These are phyloP conservation scores for Rhodomyrtus tomentosa DNA, from an alignment of 345 rosid genomes.

Conservation along the genomic window DNA sequence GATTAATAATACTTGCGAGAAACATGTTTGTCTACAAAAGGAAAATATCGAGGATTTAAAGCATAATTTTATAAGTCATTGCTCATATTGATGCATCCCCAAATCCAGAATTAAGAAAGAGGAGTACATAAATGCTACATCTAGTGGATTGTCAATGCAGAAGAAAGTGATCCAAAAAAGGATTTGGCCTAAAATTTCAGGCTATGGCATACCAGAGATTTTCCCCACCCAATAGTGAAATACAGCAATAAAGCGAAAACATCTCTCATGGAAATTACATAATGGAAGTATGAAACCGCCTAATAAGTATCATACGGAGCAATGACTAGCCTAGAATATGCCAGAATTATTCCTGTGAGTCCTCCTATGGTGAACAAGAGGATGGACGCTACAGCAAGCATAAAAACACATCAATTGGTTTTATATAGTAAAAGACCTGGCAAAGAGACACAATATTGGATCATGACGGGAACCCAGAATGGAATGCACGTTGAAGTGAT, in stretches of 20 bases:
- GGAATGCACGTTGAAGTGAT: background rate
- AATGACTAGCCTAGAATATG: conserved; percentile 8
- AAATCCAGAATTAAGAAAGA: background rate
- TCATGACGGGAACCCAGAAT: background rate
- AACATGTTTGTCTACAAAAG: background rate
- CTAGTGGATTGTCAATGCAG: background rate
- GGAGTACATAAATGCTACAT: background rate
- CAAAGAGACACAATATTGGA: background rate
- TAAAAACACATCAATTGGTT: background rate
- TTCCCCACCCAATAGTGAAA: conserved; percentile 5
- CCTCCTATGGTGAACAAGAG: conserved; percentile 1
- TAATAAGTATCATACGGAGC: conserved; percentile 2
- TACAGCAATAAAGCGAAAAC: conserved; percentile 2
- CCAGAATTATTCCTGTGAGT: conserved; percentile 5
- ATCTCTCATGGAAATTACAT: background rate
- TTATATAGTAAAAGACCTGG: background rate
- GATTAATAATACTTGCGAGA: background rate
- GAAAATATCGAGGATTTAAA: background rate
- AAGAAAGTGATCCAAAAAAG: background rate
- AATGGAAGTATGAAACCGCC: background rate
- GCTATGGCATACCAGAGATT: background rate
- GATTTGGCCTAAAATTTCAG: conserved; percentile 1
- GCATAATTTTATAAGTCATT: background rate
- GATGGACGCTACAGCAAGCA: background rate
- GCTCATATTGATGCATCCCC: background rate